These are phyloP conservation scores for Daldinia loculata DNA, from an alignment of 495 filamentous ascomycete species.

Conservation along the genomic window DNA sequence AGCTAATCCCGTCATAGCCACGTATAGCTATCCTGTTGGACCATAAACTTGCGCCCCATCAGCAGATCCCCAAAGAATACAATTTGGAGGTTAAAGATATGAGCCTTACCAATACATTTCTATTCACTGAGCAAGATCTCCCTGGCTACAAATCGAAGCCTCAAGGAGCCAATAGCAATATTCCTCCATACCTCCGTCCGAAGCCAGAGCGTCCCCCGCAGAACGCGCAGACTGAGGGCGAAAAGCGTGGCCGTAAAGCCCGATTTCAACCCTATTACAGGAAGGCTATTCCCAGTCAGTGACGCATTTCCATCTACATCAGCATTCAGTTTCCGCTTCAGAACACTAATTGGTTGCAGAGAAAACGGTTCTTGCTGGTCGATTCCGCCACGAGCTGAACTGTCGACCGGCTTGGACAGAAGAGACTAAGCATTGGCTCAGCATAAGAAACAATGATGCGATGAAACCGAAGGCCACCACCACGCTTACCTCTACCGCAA, in stretches of 20 bases:
- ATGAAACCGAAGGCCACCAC: conserved; percentile 68
- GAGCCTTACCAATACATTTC: conserved; percentile 77
- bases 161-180: conserved; percentile 60
- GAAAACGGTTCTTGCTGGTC: conserved; percentile 79
- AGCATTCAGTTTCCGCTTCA: background rate
- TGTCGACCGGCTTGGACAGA: conserved; percentile 78
- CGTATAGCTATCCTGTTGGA: conserved; percentile 55
- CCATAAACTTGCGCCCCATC: conserved; percentile 64
- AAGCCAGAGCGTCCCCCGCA: conserved; percentile 43
- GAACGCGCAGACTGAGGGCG: conserved; percentile 47
- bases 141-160: conserved; percentile 74
- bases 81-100: conserved; percentile 71
- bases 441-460: conserved; percentile 66
- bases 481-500: conserved; percentile 56
- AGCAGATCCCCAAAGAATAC: conserved; percentile 83
- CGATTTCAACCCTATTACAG: conserved; percentile 73
- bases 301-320: conserved; percentile 6
- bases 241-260: conserved; percentile 61
- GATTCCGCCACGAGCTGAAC: conserved; percentile 77
- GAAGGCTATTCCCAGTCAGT: conserved; percentile 84
- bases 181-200: conserved; percentile 59
- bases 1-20: conserved; percentile 40
- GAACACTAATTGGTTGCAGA: conserved; percentile 59
- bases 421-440: conserved; percentile 71
- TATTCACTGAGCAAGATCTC: conserved; percentile 92